These are phyloP conservation scores for Balamuthia mandrillaris DNA, from an alignment of 208 protist genomes.

Conservation along the genomic window DNA sequence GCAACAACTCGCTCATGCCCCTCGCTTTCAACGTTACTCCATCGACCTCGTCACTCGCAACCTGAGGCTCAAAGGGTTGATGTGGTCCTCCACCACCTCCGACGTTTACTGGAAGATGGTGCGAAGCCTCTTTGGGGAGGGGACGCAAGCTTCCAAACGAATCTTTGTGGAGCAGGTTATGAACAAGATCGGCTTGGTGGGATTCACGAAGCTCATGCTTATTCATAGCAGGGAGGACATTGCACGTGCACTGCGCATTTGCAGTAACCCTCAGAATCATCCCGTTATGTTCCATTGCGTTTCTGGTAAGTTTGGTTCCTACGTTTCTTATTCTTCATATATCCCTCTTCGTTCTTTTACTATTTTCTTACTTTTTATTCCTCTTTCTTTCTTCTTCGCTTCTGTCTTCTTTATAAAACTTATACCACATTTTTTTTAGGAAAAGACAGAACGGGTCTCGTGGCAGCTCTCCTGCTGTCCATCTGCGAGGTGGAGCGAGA, in stretches of 20 bases:
- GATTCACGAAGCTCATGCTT: slow-evolving; percentile 9
- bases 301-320: not conserved
- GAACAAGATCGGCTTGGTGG: not conserved
- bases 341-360: not conserved
- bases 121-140: not conserved
- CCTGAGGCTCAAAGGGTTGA: slow-evolving; percentile 5
- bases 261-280: not conserved
- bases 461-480: not conserved
- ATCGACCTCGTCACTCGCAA: not conserved
- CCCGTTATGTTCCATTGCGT: slow-evolving; percentile 9
- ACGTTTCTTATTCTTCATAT: not conserved
- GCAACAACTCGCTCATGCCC: not conserved
- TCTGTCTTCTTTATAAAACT: no score
- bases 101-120: slow-evolving; percentile 24
- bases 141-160: not conserved
- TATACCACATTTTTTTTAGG: no score
- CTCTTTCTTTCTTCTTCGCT: no score
- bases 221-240: not conserved
- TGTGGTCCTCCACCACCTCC: not conserved
- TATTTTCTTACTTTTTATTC: not conserved
- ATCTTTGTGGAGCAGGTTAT: slow-evolving; percentile 11
- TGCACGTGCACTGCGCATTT: not conserved
- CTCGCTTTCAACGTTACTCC: not conserved
- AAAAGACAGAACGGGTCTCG: slow-evolving; percentile 17
- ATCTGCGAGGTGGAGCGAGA: slow-evolving; percentile 4